Percentiles rank a stretch among this genome's conserved stretches.
These are phyloP conservation scores for Juncus effusus DNA, from an alignment of 176 grass and related monocot species.

Conservation along the genomic window DNA sequence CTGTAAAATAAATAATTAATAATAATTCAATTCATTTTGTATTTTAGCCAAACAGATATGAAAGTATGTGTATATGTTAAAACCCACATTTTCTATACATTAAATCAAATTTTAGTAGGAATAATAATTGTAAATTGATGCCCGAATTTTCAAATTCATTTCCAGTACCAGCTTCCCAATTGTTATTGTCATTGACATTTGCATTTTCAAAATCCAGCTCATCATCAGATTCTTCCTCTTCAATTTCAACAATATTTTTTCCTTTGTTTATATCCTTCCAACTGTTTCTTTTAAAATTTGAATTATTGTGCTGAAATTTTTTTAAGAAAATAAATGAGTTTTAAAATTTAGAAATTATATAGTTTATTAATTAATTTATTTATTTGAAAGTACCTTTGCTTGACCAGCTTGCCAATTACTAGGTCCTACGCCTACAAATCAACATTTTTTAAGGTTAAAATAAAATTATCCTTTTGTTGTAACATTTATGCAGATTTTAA, in stretches of 20 bases:
- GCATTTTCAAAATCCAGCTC: conserved; percentile 22
- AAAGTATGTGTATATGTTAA: no score
- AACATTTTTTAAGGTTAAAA: no score
- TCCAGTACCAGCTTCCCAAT: not conserved
- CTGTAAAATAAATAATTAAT: not conserved
- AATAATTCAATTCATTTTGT: not conserved
- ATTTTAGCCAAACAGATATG: no score
- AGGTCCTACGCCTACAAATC: no score
- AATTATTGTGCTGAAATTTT: conserved; percentile 7
- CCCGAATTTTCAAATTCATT: no score
- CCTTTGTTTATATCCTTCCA: not conserved
- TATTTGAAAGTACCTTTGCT: no score
- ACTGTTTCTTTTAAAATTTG: not conserved
- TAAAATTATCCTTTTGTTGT: not conserved
- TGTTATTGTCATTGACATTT: not conserved
- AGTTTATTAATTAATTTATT: no score
- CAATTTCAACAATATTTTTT: not conserved
- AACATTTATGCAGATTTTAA: no score
- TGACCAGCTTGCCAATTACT: no score
- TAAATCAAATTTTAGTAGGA: no score
- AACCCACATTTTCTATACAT: no score
- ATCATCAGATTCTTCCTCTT: conserved; percentile 2
- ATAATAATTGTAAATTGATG: no score
- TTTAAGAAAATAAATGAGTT: not conserved
- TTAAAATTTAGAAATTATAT: not conserved